phyloP scores from a whole-genome alignment of 805 yeast species.

The Candida sithepensis region DNA sequence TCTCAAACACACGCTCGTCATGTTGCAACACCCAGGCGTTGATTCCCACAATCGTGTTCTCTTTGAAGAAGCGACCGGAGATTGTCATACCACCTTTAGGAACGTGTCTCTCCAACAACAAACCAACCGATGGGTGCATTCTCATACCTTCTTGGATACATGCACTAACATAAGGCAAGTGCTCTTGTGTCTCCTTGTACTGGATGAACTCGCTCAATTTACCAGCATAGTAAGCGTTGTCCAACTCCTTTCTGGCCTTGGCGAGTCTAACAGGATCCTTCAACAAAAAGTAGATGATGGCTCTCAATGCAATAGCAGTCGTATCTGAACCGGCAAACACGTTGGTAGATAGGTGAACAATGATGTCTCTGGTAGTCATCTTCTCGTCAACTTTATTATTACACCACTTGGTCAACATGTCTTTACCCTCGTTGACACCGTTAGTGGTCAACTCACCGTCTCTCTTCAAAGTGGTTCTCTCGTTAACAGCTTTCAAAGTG shows the following conservation, averaged over 20 bases:
- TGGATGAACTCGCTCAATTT: constrained; percentile 30
- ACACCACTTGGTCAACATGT: constrained; percentile 18
- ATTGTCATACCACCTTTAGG: constrained; percentile 14
- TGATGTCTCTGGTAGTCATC: constrained; percentile 17
- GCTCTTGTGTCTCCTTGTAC: constrained; percentile 32
- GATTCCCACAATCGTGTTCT: constrained; percentile 37
- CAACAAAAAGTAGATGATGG: constrained; percentile 39
- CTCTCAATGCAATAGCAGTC: constrained; percentile 38
- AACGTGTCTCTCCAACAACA: constrained; percentile 14
- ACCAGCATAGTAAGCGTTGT: constrained; percentile 17
- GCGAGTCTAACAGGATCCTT: constrained; percentile 27
- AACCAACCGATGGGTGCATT: constrained; percentile 16
- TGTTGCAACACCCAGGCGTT: constrained; percentile 43
- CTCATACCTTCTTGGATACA: constrained; percentile 35
- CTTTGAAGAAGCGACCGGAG: constrained; percentile 26
- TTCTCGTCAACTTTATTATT: constrained; percentile 14
- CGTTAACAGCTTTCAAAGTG: constrained; percentile 13
- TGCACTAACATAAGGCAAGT: constrained; percentile 37
- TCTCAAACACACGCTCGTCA: constrained; percentile 33
- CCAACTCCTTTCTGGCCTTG: constrained; percentile 32
- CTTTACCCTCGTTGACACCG: constrained; percentile 14
- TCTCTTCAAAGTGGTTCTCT: constrained; percentile 12
- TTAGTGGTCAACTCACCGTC: constrained; percentile 15
- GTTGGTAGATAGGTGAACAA: constrained; percentile 24
- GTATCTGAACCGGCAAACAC: constrained; percentile 50